Conservation (phyloP, 2,329 filamentous ascomycete species). For the Capronia epimyces region DNA sequence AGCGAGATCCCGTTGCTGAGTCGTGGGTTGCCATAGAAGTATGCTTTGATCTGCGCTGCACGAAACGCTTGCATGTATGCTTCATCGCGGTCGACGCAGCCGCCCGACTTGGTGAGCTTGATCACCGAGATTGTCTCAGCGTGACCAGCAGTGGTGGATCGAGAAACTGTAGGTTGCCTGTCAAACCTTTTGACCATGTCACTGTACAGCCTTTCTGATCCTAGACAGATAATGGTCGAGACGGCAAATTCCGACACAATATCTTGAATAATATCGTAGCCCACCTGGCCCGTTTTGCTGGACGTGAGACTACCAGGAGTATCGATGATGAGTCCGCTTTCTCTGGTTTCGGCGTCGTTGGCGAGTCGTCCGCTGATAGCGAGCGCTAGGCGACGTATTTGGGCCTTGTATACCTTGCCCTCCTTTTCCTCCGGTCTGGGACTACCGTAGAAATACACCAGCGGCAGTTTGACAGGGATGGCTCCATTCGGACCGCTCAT, state of each 20-base stretch:
- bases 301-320: slow-evolving; percentile 65
- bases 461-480: slow-evolving; percentile 82
- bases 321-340: slow-evolving; percentile 79
- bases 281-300: slow-evolving; percentile 45
- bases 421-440: slow-evolving; percentile 61
- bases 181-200: slow-evolving; percentile 68
- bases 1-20: slow-evolving; percentile 57
- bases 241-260: slow-evolving; percentile 68
- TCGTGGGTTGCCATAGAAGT: slow-evolving; percentile 77
- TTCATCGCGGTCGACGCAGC: slow-evolving; percentile 71
- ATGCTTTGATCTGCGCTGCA: slow-evolving; percentile 76
- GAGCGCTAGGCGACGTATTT: slow-evolving; percentile 71
- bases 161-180: slow-evolving; percentile 45
- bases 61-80: slow-evolving; percentile 66
- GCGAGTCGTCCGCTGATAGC: slow-evolving; percentile 71
- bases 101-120: slow-evolving; percentile 76
- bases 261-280: slow-evolving; percentile 74
- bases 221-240: slow-evolving; percentile 75
- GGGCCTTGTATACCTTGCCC: slow-evolving; percentile 63
- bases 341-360: slow-evolving; percentile 65
- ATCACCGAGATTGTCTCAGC: slow-evolving; percentile 66
- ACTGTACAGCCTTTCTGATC: slow-evolving; percentile 68
- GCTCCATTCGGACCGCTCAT: slow-evolving; percentile 76
- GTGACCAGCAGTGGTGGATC: slow-evolving; percentile 39
- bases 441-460: slow-evolving; percentile 80